These are phyloP conservation scores for Luzula sylvatica DNA, from an alignment of 176 grass and related monocot genomes.

Conservation along the genomic window DNA sequence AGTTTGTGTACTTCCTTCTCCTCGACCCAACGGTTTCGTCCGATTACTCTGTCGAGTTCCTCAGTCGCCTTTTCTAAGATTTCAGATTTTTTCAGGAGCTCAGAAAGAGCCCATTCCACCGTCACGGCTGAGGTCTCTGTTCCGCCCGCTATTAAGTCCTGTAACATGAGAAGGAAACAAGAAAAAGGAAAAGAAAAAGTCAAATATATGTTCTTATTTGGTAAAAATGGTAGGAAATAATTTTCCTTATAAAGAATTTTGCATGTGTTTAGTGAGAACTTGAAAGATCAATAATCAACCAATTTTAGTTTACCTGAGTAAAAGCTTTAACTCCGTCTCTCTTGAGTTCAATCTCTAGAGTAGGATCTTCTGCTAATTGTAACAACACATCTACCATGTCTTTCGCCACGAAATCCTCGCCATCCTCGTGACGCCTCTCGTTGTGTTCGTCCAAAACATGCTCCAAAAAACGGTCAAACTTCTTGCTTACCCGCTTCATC, in stretches of 20 bases:
- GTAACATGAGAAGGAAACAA: neutral
- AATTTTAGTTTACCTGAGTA: constrained; percentile 37
- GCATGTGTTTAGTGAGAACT: too few species aligned
- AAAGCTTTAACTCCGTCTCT: constrained; percentile 45
- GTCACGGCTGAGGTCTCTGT: constrained; percentile 37
- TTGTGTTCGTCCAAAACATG: constrained; percentile 74
- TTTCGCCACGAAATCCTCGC: constrained; percentile 43
- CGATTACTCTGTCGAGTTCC: constrained; percentile 48
- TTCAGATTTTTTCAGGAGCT: constrained; percentile 35
- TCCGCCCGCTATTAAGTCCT: constrained; percentile 44
- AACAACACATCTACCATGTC: constrained; percentile 94
- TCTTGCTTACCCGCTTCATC: constrained; percentile 76
- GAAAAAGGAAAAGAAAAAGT: too few species aligned
- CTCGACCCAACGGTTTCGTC: constrained; percentile 21
- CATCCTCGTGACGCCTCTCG: constrained; percentile 28
- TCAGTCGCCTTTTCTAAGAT: constrained; percentile 35
- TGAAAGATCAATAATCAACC: too few species aligned
- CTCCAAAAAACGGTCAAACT: constrained; percentile 74
- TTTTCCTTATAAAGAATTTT: too few species aligned
- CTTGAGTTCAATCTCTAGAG: constrained; percentile 55
- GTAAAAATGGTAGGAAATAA: neutral
- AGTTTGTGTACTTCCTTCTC: constrained; percentile 34
- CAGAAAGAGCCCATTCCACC: constrained; percentile 42
- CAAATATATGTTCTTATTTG: constrained; percentile 2
- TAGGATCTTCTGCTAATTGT: constrained; percentile 51